phyloP scores from a whole-genome alignment of 1,284 basidiomycete genomes.

The Porogramme epimiltina region DNA sequence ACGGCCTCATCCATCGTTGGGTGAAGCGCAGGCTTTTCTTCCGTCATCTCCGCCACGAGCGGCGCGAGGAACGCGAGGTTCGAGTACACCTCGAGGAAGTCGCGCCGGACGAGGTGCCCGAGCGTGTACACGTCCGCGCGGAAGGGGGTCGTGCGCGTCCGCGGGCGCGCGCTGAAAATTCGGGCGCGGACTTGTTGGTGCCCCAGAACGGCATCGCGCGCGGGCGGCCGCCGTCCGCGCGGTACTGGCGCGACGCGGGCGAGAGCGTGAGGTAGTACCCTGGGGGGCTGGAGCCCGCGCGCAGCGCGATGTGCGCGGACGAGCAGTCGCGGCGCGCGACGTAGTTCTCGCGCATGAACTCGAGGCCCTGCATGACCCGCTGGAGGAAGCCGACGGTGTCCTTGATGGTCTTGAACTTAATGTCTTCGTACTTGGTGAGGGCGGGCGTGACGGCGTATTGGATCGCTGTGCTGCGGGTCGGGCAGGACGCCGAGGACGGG shows the following conservation, averaged over 20 bases:
- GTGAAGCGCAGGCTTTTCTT: background rate
- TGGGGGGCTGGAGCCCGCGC: constrained; percentile 28
- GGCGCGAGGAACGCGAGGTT: constrained; percentile 6
- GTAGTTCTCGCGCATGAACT: constrained; percentile 21
- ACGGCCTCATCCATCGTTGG: constrained; percentile 9
- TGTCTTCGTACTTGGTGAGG: constrained; percentile 18
- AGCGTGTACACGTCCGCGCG: constrained; percentile 25
- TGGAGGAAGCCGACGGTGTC: constrained; percentile 24
- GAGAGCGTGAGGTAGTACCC: constrained; percentile 39
- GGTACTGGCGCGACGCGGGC: constrained; percentile 33
- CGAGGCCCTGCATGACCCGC: constrained; percentile 21
- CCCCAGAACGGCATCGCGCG: constrained; percentile 7
- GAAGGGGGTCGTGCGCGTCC: constrained; percentile 22
- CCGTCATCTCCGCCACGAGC: constrained; percentile 2
- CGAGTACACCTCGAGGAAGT: constrained; percentile 16
- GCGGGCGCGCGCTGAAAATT: constrained; percentile 5
- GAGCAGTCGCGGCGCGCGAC: constrained; percentile 16
- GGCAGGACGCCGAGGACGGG: constrained; percentile 20
- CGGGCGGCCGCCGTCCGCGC: constrained; percentile 9
- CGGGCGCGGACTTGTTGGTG: constrained; percentile 14
- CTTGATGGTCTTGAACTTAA: constrained; percentile 16
- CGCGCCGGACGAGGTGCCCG: constrained; percentile 22
- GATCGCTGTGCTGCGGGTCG: constrained; percentile 6
- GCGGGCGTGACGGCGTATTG: constrained; percentile 25
- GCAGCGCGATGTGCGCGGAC: constrained; percentile 18